These are phyloP conservation scores for Pseudonitzschia delicatissima DNA, from an alignment of 108 stramenopile species.

Conservation along the genomic window DNA sequence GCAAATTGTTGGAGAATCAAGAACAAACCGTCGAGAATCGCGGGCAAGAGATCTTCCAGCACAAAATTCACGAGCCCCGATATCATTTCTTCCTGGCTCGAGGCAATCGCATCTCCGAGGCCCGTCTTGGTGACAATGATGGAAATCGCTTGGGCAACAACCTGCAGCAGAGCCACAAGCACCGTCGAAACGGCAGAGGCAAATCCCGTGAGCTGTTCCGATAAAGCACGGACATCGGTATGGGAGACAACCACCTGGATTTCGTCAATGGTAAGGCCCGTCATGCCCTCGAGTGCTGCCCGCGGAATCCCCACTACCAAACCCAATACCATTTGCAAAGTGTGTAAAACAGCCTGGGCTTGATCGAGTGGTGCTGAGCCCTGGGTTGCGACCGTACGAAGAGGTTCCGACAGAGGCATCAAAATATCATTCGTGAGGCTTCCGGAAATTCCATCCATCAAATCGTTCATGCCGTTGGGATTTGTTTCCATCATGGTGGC, in stretches of 20 bases:
- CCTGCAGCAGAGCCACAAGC: background rate
- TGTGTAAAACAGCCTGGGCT: conserved; percentile 4
- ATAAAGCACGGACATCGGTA: background rate
- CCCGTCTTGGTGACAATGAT: background rate
- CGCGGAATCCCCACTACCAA: conserved; percentile 11
- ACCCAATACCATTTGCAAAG: conserved; percentile 1
- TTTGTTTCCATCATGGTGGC: background rate
- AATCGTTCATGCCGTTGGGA: conserved; percentile 9
- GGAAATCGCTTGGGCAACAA: background rate
- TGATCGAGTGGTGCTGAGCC: background rate
- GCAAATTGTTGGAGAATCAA: conserved; percentile 3
- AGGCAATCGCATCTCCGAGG: background rate
- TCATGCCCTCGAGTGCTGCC: conserved; percentile 3
- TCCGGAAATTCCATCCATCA: conserved; percentile 8
- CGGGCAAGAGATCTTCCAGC: conserved; percentile 5
- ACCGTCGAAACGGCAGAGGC: background rate
- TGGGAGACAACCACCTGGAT: background rate
- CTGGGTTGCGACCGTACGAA: background rate
- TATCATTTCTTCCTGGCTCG: background rate
- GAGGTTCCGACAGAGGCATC: background rate
- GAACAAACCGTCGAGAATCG: conserved; percentile 2
- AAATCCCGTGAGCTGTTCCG: background rate
- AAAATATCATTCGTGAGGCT: conserved; percentile 1
- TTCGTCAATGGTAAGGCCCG: background rate
- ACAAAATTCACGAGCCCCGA: background rate